Evolutionary conservation across 352 stramenopile genomes (phyloP), one percentile per base, ranked within the genome.

Genomic region (Globisporangium sylvaticum): DNA sequence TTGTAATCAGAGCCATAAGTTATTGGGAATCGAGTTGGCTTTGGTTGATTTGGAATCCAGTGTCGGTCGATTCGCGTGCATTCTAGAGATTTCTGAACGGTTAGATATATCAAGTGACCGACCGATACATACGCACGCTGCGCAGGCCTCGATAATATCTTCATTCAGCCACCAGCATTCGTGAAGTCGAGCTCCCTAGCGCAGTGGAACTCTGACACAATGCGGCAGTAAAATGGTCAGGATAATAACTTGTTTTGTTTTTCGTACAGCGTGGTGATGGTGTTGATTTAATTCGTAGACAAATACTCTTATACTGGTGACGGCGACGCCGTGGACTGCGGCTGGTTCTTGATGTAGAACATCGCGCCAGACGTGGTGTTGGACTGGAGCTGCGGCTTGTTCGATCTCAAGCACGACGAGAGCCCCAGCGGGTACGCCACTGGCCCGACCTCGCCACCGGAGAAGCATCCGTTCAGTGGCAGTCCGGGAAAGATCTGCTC

Each of bases 321-420:
- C 7, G 42, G 42, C 6, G 18, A 20, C 5, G 39, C 37, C 37
- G 37, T 14, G 37, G 14, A 46, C 4, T 42, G 34, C 34, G 14
- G 37, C 37, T 48, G 42, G 31, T 34, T 63, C 52, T 74, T 58
- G 68, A 78, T 22, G 59, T 65, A 80, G 54, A 87, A 80, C 24
- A 87, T 56, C 20, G 73, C 79, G 18, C 72, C 79, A 31, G 77
- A 83, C 34, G 70, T 84, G 58, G 79, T 87, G 46, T 83, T 73
- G 44, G 69, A 73, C 66, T 87, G 77, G 3, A 87, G 39, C 29
- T 78, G 66, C 25, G 68, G 24, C 20, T 34, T 27, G 8, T 62
- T 67, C 25, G 20, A 54, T 14, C n/a, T 27, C 58, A n/a, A 9
- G 67, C 42, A 58, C 22, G 32, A 31, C 9, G 65, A 55, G 27